A percentile compares a stretch with the other conserved stretches of the same genome.
These are phyloP conservation scores for Kluyveromyces sp. DNA, from an alignment of 1,139 yeast species.

Conservation along the genomic window DNA sequence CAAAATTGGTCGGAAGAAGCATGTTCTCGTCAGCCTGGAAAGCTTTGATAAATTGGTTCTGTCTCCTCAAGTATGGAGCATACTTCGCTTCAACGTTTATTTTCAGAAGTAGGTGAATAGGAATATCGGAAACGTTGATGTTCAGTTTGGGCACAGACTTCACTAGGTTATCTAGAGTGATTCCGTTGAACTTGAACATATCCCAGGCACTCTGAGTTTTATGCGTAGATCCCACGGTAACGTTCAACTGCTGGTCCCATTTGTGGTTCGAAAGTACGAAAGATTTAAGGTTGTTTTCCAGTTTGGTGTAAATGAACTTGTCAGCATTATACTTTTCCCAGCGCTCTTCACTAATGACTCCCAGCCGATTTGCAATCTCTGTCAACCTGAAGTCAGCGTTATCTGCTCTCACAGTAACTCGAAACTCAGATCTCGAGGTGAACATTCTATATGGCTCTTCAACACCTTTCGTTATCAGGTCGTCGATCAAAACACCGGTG, in stretches of 20 bases:
- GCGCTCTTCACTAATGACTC: slow-evolving; percentile 60
- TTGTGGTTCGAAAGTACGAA: slow-evolving; percentile 46
- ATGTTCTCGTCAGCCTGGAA: slow-evolving; percentile 78
- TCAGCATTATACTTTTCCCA: slow-evolving; percentile 47
- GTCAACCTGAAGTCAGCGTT: slow-evolving; percentile 88
- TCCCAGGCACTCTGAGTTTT: slow-evolving; percentile 51
- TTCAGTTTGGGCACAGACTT: slow-evolving; percentile 32
- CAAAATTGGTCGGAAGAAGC: slow-evolving; percentile 56
- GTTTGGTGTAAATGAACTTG: slow-evolving; percentile 38
- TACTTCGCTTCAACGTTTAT: slow-evolving; percentile 77
- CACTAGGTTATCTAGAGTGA: slow-evolving; percentile 32
- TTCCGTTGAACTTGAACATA: slow-evolving; percentile 42
- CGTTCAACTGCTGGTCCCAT: slow-evolving; percentile 47
- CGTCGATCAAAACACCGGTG: slow-evolving; percentile 89
- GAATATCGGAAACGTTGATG: slow-evolving; percentile 31
- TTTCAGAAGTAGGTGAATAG: slow-evolving; percentile 50
- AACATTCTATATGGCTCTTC: slow-evolving; percentile 98
- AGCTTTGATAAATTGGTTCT: slow-evolving; percentile 62
- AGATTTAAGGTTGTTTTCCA: slow-evolving; percentile 41
- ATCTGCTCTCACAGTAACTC: slow-evolving; percentile 84
- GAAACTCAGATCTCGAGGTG: slow-evolving; percentile 89
- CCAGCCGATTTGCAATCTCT: slow-evolving; percentile 54
- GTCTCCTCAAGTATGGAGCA: slow-evolving; percentile 72
- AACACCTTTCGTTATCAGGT: slow-evolving; percentile 89
- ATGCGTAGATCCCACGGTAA: slow-evolving; percentile 37